Conservation (phyloP, 352 stramenopile genomes). For the Phytophthora sojae region DNA sequence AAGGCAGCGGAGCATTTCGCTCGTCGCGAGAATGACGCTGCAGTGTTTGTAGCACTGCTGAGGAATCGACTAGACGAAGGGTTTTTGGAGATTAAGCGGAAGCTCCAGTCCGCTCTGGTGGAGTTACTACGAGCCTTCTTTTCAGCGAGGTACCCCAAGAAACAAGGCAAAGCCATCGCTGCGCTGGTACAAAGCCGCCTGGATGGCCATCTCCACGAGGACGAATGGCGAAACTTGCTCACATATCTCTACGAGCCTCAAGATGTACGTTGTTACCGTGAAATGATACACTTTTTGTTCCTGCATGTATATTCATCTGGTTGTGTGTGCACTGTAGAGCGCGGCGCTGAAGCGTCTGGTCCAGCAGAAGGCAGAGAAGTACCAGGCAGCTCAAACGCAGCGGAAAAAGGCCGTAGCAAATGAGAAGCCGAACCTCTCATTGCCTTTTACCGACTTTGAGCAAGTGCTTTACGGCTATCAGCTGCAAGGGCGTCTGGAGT, state of each 20-base stretch:
- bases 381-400: constrained; percentile 25
- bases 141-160: constrained; percentile 66
- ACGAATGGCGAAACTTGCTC: constrained; percentile 79
- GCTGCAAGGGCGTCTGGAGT: constrained; percentile 65
- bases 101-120: constrained; percentile 75
- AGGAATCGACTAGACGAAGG: constrained; percentile 86
- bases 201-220: constrained; percentile 50
- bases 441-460: constrained; percentile 71
- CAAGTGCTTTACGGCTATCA: constrained; percentile 82
- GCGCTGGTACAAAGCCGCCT: constrained; percentile 55
- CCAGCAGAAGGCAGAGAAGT: constrained; percentile 49
- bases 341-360: constrained; percentile 55
- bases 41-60: constrained; percentile 80
- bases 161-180: constrained; percentile 64
- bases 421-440: constrained; percentile 24
- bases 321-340: constrained; percentile 40
- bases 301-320: background rate
- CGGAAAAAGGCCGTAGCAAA: constrained; percentile 14
- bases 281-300: background rate
- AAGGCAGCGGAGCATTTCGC: constrained; percentile 65
- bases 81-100: constrained; percentile 79
- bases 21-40: constrained; percentile 69
- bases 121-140: constrained; percentile 82
- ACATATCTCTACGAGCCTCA: constrained; percentile 80
- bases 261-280: constrained; percentile 49